Conservation (phyloP, 805 yeast genomes). For the Candida dajiaensis region DNA sequence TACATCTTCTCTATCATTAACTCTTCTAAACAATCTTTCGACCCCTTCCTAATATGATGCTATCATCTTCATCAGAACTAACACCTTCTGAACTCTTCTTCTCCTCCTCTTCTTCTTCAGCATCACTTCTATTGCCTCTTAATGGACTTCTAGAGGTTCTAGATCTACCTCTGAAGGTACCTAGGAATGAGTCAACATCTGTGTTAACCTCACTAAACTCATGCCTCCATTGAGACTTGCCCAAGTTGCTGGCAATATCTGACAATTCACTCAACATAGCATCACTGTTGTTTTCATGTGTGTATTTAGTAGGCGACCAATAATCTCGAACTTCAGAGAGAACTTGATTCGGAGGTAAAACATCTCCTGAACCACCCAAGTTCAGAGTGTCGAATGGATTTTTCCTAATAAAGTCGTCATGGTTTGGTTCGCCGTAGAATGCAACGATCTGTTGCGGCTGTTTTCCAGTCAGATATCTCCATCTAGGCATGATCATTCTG, state of each 20-base stretch:
- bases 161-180: not conserved
- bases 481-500: slow-evolving; percentile 31
- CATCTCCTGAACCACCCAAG: not conserved
- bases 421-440: not conserved
- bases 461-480: slow-evolving; percentile 23
- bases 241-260: slow-evolving; percentile 12
- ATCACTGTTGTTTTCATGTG: slow-evolving; percentile 1
- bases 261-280: slow-evolving; percentile 10
- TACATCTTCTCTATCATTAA: not conserved
- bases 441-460: slow-evolving; percentile 3
- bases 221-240: slow-evolving; percentile 15
- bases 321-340: slow-evolving; percentile 7
- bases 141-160: not conserved
- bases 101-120: not conserved
- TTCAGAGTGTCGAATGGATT: slow-evolving; percentile 3
- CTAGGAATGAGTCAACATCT: not conserved
- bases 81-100: not conserved
- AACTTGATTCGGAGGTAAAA: not conserved
- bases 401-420: not conserved
- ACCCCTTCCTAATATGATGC: not conserved
- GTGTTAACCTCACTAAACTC: slow-evolving; percentile 5
- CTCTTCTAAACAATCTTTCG: not conserved
- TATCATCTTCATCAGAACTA: not conserved
- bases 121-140: not conserved
- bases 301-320: slow-evolving; percentile 14